phyloP scores from a whole-genome alignment of 305 asterid genomes.

The Fraxinus sp. region DNA sequence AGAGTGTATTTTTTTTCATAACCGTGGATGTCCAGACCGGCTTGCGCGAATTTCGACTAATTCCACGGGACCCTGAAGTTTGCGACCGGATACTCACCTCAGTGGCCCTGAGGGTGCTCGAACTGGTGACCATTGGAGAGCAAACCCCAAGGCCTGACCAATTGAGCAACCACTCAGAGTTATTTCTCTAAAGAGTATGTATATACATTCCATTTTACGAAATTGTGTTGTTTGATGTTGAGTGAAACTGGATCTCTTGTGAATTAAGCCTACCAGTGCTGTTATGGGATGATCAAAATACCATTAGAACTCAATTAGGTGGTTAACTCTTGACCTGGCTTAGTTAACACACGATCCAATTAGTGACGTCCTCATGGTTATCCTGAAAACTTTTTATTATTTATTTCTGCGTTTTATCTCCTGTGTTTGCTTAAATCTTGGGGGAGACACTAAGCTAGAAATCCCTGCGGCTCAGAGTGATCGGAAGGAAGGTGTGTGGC shows the following conservation, averaged over 20 bases:
- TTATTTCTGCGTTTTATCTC: not conserved
- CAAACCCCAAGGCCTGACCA: no score
- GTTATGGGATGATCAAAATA: not conserved
- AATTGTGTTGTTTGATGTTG: not conserved
- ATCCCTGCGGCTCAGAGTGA: not conserved
- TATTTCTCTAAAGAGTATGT: not conserved
- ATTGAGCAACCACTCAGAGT: no score
- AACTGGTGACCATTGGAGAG: no score
- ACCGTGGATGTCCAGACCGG: no score
- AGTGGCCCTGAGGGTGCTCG: no score
- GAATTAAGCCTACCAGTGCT: not conserved
- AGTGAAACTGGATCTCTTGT: not conserved
- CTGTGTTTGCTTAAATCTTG: not conserved
- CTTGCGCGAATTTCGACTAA: no score
- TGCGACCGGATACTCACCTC: no score
- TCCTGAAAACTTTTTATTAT: not conserved
- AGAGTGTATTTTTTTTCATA: no score
- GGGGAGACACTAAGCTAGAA: not conserved
- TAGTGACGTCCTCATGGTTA: not conserved
- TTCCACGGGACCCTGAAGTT: no score
- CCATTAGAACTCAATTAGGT: not conserved
- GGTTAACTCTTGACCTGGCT: not conserved
- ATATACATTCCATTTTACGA: not conserved
- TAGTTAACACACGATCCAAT: not conserved
- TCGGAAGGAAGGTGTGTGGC: not conserved